phyloP scores from a whole-genome alignment of 108 stramenopile genomes.

The Skeletonema tropicum region DNA sequence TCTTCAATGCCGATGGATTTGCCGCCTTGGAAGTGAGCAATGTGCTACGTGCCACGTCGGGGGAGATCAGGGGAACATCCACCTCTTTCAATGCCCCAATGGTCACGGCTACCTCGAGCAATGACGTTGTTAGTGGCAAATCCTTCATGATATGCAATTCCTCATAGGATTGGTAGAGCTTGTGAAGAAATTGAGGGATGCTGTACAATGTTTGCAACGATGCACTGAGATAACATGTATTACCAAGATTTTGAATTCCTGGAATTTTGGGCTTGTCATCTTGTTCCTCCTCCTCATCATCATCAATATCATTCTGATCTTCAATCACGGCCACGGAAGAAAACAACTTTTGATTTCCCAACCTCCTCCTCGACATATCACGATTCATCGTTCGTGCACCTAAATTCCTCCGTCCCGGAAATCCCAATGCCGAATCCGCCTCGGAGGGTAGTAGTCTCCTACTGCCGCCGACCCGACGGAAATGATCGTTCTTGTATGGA shows the following conservation, averaged over 20 bases:
- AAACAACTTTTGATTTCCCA: background rate
- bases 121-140: slow-evolving; percentile 43
- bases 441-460: background rate
- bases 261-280: slow-evolving; percentile 22
- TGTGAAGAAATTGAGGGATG: slow-evolving; percentile 43
- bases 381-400: background rate
- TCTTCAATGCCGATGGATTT: slow-evolving; percentile 59
- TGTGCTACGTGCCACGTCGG: slow-evolving; percentile 19
- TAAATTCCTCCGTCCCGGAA: background rate
- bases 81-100: slow-evolving; percentile 34
- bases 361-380: background rate
- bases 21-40: slow-evolving; percentile 17
- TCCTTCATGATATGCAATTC: slow-evolving; percentile 2
- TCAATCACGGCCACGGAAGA: slow-evolving; percentile 6
- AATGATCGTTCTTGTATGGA: background rate
- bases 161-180: slow-evolving; percentile 35
- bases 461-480: background rate
- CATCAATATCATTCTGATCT: slow-evolving; percentile 6
- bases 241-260: slow-evolving; percentile 72
- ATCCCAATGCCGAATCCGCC: background rate
- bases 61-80: slow-evolving; percentile 16
- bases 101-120: slow-evolving; percentile 44
- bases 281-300: slow-evolving; percentile 2
- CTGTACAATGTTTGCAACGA: slow-evolving; percentile 77
- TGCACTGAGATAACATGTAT: slow-evolving; percentile 84